Conservation (phyloP, 208 protist genomes). For the Novymonas esmeraldas region DNA sequence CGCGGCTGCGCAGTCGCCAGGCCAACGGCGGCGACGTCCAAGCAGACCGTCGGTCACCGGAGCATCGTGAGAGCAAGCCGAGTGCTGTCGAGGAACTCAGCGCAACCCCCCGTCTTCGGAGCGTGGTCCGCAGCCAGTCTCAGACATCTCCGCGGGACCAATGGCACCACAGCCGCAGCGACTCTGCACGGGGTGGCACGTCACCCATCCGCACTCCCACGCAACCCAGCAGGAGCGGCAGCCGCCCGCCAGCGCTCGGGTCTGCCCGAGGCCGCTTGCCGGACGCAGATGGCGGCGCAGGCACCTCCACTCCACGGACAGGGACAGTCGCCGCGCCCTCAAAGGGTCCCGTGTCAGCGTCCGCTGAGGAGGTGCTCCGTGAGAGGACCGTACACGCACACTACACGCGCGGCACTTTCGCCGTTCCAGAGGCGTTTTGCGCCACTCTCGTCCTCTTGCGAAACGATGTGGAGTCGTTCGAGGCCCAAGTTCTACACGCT, state of each 20-base stretch:
- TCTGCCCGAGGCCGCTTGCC: constrained; percentile 1
- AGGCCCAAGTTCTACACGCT: constrained; percentile 40
- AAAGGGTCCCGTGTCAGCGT: background rate
- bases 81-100: background rate
- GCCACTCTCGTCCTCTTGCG: constrained; percentile 34
- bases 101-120: background rate
- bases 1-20: constrained; percentile 20
- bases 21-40: background rate
- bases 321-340: background rate
- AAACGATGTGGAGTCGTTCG: constrained; percentile 52
- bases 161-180: background rate
- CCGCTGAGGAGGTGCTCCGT: constrained; percentile 7
- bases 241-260: background rate
- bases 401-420: constrained; percentile 36
- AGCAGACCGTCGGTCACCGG: background rate
- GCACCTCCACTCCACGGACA: background rate
- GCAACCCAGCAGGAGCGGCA: background rate
- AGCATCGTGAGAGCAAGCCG: background rate
- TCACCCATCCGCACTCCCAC: background rate
- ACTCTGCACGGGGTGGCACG: background rate
- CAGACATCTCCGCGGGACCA: background rate
- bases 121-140: background rate
- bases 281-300: background rate
- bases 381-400: constrained; percentile 17
- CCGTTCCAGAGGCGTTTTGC: constrained; percentile 31